Base-by-base conservation (phyloP, 1,284 basidiomycete genomes). In the Laetiporus sulphureus region DNA sequence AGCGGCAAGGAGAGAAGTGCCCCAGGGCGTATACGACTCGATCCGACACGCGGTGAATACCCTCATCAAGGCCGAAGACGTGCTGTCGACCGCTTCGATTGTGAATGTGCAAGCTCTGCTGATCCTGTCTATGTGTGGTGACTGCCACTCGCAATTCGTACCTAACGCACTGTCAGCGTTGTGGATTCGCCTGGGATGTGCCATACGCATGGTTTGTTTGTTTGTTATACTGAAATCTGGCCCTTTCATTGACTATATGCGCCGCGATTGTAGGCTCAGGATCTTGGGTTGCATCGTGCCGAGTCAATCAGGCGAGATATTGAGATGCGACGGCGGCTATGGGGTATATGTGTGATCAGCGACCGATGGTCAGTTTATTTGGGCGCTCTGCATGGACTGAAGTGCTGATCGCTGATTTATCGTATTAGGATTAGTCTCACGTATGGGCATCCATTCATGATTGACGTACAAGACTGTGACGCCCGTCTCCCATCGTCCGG, bases 401-500 rank as follows among this genome's bases (percentile, higher is more conserved):
- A 7, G 32, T 33, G 32, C n/a, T 42, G 21, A 5, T 15, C 10
- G 5, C 37, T 24, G 32, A 36, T 23, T 5, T 6, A 16, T 27
- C 15, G 10, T 16, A 32, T 6, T 56, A 88, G 84, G 84, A 73
- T 78, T 42, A 84, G 83, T 59, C 64, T 84, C 32, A 79, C 84
- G 27, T 91, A 86, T 56, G 89, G 89, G 1, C 86, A 89, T 53
- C 89, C 93, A 2, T 84, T 83, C 60, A 86, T 93, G 80, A 92
- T 96, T 51, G 90, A 95, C 60, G 77, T 96, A 3, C 79, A 85
- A 50, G 93, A 96, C 62, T 97, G 93, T 62, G 93, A 97, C 61
- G 86, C 88, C 11, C 80, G 91, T 32, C 67, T 95, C 25, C 91
- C 91, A 3, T 89, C 73, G 52, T 87, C 80, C 38, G 88, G 74